Evolutionary conservation across 163 green algal species (phyloP).

Genomic region (Volvox carteri): DNA sequence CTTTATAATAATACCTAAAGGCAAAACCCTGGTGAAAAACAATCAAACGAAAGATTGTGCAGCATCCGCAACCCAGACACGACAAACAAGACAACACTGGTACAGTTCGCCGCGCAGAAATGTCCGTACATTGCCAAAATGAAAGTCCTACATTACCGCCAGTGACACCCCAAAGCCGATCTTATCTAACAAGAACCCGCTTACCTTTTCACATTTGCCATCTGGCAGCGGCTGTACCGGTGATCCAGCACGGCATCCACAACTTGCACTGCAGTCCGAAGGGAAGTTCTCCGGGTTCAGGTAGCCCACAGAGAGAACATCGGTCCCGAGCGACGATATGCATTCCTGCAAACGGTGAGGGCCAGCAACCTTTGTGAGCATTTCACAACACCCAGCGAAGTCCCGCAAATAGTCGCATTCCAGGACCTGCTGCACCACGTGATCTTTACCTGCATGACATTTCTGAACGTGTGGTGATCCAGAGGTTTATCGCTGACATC

Average conservation of each 20-base stretch:
- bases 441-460: slow-evolving; percentile 24
- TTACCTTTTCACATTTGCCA: slow-evolving; percentile 2
- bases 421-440: neutral
- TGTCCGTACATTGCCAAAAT: neutral
- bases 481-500: slow-evolving; percentile 26
- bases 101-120: neutral
- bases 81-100: neutral
- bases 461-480: slow-evolving; percentile 51
- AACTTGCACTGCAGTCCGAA: slow-evolving; percentile 26
- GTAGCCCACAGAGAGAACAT: slow-evolving; percentile 24
- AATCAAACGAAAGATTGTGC: neutral
- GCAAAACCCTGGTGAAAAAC: too few species aligned
- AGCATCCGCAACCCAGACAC: neutral
- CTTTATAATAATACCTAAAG: neutral
- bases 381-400: neutral
- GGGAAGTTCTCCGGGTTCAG: slow-evolving; percentile 30
- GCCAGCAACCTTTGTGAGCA: too few species aligned
- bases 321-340: neutral
- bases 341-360: slow-evolving; percentile 48
- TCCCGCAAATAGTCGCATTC: neutral
- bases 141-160: neutral
- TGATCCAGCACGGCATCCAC: neutral
- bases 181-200: neutral
- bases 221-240: neutral
- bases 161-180: neutral